phyloP scores from a whole-genome alignment of 192 early-diverging fungal genomes.

The Phlyctochytrium bullatum region DNA sequence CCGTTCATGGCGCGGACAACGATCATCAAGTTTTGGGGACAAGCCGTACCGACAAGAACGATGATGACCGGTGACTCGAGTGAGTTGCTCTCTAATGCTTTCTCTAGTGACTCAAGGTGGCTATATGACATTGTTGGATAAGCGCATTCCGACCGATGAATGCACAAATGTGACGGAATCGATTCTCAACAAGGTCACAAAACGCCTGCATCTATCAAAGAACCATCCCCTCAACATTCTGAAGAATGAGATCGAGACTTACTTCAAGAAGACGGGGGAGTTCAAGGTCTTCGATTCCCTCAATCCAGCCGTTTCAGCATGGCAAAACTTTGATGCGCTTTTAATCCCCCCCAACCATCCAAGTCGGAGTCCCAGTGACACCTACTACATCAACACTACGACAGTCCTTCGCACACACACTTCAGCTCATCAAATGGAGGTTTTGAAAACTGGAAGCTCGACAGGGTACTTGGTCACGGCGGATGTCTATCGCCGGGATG shows the following conservation, averaged over 20 bases:
- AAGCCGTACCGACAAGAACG: too few species aligned
- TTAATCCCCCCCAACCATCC: conserved; percentile 80
- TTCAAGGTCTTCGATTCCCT: conserved; percentile 50
- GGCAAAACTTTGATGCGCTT: conserved; percentile 91
- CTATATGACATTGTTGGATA: conserved; percentile 9
- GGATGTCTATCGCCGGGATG: conserved; percentile 95
- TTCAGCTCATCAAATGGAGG: conserved; percentile 89
- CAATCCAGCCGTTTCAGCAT: conserved; percentile 77
- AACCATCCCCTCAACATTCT: conserved; percentile 88
- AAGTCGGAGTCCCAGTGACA: conserved; percentile 77
- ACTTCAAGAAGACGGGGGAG: conserved; percentile 63
- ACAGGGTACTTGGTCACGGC: conserved; percentile 75
- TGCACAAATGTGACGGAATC: conserved; percentile 76
- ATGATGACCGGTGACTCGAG: too few species aligned
- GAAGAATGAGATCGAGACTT: conserved; percentile 69
- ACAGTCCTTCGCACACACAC: conserved; percentile 88
- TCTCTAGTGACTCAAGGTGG: too few species aligned
- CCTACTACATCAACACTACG: conserved; percentile 85
- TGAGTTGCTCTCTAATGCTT: too few species aligned
- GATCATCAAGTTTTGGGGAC: too few species aligned
- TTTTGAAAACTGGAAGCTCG: conserved; percentile 53
- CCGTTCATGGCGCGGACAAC: too few species aligned
- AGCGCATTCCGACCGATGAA: conserved; percentile 44
- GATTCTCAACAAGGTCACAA: conserved; percentile 72
- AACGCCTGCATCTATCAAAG: conserved; percentile 71